Evolutionary conservation across 805 yeast genomes (phyloP).

Genomic region (Candida ovalis): DNA sequence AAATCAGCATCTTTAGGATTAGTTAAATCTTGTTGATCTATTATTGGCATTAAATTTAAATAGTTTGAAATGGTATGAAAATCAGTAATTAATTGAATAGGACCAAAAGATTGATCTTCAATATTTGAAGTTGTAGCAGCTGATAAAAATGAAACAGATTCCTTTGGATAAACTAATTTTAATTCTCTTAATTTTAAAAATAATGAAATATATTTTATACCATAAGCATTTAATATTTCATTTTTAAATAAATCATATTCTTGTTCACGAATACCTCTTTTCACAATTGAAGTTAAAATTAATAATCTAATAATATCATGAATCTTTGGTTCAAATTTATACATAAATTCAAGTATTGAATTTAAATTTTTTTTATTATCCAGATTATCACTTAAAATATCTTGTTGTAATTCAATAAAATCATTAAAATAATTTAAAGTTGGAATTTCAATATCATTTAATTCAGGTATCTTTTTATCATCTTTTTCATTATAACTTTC

Average conservation of each 20-base stretch:
- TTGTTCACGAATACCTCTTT: constrained; percentile 64
- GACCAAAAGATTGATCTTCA: constrained; percentile 9
- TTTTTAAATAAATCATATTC: constrained; percentile 54
- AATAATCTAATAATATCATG: constrained; percentile 49
- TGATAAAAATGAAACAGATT: constrained; percentile 21
- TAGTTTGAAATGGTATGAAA: constrained; percentile 33
- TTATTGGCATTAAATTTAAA: constrained; percentile 46
- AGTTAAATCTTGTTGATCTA: constrained; percentile 30
- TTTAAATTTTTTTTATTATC: constrained; percentile 36
- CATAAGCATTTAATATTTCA: constrained; percentile 61
- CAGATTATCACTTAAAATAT: constrained; percentile 52
- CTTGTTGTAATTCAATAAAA: constrained; percentile 64
- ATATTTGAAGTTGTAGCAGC: constrained; percentile 9
- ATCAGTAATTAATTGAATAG: constrained; percentile 31
- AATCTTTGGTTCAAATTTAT: constrained; percentile 37
- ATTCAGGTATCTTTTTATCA: constrained; percentile 11
- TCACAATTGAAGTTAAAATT: constrained; percentile 55
- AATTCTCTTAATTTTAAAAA: constrained; percentile 47
- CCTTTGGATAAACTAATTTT: constrained; percentile 42
- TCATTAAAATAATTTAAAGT: constrained; percentile 35
- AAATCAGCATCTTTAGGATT: constrained; percentile 50
- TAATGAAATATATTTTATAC: constrained; percentile 46
- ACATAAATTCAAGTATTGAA: constrained; percentile 48
- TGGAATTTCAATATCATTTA: constrained; percentile 19
- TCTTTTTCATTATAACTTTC: constrained; percentile 18